phyloP scores from a whole-genome alignment of 2,329 filamentous ascomycete species.

The Phialocephala sp. region DNA sequence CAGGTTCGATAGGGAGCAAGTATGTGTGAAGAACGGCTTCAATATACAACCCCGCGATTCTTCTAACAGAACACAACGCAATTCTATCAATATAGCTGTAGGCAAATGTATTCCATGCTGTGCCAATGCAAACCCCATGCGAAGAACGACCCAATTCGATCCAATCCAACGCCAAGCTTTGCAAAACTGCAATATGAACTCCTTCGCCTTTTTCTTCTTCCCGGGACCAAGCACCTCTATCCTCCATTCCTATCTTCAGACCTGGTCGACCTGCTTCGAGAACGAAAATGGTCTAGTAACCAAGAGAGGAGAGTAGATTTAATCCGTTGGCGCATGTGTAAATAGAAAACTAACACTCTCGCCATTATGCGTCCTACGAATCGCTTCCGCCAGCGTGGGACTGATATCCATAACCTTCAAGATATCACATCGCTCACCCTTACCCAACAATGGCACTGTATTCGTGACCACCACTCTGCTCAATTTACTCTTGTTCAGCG shows the following conservation, averaged over 20 bases:
- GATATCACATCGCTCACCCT: constrained; percentile 77
- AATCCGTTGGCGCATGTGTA: constrained; percentile 65
- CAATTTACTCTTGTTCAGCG: constrained; percentile 72
- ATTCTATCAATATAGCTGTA: no score
- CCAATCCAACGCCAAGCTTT: no score
- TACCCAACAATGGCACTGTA: constrained; percentile 81
- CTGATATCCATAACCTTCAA: constrained; percentile 92
- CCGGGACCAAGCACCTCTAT: not conserved
- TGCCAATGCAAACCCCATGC: no score
- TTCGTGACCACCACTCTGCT: constrained; percentile 88
- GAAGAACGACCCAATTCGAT: no score
- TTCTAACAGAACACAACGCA: no score
- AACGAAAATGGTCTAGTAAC: no score
- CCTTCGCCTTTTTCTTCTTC: no score
- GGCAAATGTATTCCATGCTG: no score
- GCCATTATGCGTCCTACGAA: constrained; percentile 72
- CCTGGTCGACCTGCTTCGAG: not conserved
- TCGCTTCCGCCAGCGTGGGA: constrained; percentile 77
- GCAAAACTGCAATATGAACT: no score
- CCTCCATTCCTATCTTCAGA: not conserved
- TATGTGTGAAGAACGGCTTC: no score
- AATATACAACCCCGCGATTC: no score
- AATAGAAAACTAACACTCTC: constrained; percentile 72
- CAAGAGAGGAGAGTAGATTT: constrained; percentile 11
- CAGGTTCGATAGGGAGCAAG: no score